A percentile compares a stretch with the other conserved stretches of the same genome.
These are phyloP conservation scores for Cornus florida DNA, from an alignment of 148 eudicot species.

Conservation along the genomic window DNA sequence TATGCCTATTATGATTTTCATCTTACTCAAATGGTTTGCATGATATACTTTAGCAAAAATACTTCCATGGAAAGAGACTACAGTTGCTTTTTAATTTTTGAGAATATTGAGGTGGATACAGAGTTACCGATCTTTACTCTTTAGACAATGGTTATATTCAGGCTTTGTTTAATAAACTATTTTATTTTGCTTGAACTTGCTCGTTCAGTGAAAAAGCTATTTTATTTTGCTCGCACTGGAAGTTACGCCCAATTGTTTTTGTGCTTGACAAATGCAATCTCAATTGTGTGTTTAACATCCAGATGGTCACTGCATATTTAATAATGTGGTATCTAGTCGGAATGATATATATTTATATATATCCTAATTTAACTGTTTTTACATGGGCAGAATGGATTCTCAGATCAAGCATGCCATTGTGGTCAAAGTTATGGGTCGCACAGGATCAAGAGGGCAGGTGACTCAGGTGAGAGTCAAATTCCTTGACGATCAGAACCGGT, in stretches of 20 bases:
- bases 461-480: slow-evolving; percentile 38
- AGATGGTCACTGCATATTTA: background rate
- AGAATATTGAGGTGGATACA: too few species aligned
- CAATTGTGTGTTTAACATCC: background rate
- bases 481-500: slow-evolving; percentile 28
- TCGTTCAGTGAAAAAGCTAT: background rate
- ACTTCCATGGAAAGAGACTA: too few species aligned
- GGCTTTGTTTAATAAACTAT: too few species aligned
- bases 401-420: slow-evolving; percentile 29
- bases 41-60: too few species aligned
- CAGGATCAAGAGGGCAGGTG: slow-evolving; percentile 37
- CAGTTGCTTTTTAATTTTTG: too few species aligned
- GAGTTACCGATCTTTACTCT: too few species aligned
- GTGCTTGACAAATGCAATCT: too few species aligned
- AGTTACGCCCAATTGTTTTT: too few species aligned
- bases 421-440: slow-evolving; percentile 37
- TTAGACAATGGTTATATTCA: too few species aligned
- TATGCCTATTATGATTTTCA: too few species aligned
- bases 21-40: too few species aligned
- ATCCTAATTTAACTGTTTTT: background rate
- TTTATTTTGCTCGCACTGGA: background rate
- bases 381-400: slow-evolving; percentile 24
- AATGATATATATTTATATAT: background rate
- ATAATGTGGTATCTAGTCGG: background rate
- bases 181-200: too few species aligned